Evolutionary conservation across 257 asterid species (phyloP).

Genomic region (Rhazya stricta): DNA sequence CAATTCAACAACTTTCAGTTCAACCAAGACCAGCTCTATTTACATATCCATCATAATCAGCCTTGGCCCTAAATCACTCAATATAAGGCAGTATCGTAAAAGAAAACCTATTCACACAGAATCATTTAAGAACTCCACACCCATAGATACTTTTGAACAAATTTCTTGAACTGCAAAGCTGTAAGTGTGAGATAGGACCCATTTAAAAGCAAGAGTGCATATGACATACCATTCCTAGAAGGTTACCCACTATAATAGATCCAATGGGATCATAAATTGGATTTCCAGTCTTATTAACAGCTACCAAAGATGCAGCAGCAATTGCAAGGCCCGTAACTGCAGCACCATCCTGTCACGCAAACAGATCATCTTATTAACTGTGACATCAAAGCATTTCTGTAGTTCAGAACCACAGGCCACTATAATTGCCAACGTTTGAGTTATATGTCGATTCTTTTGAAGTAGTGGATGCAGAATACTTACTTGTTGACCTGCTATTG

Average conservation of each 20-base stretch:
- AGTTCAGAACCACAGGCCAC: background rate
- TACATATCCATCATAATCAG: background rate
- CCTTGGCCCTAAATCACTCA: background rate
- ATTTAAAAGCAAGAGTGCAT: conserved; percentile 9
- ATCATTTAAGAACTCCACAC: background rate
- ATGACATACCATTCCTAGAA: conserved; percentile 81
- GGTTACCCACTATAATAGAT: conserved; percentile 87
- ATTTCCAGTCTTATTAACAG: conserved; percentile 87
- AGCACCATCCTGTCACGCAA: conserved; percentile 82
- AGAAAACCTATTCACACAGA: background rate
- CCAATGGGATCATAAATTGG: conserved; percentile 95
- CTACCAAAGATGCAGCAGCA: conserved; percentile 94
- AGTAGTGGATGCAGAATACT: background rate
- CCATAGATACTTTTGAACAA: background rate
- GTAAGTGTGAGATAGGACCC: background rate
- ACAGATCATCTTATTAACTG: conserved; percentile 7
- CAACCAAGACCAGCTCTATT: background rate
- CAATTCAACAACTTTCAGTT: background rate
- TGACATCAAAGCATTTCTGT: conserved; percentile 8
- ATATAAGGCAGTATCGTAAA: background rate
- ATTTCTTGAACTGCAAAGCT: background rate
- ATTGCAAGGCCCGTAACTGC: conserved; percentile 96
- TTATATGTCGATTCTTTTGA: background rate
- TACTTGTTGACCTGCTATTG: background rate
- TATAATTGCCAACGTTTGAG: background rate